phyloP scores from a whole-genome alignment of 345 rosid genomes.

The Bruguiera sexangula region DNA sequence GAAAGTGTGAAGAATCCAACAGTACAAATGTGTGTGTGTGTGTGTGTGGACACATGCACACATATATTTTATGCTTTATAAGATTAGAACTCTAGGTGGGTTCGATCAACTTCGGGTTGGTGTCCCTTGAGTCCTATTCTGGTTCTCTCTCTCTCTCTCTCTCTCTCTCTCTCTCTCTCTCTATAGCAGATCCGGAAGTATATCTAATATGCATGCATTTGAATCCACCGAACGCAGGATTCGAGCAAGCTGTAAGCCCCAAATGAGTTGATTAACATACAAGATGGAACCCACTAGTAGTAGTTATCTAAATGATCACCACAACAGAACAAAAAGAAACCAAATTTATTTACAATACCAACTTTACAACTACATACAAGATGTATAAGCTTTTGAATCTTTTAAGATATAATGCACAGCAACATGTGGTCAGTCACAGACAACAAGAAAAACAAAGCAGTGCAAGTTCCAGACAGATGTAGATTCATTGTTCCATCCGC shows the following conservation, averaged over 20 bases:
- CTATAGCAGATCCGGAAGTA: not conserved
- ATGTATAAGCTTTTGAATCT: not conserved
- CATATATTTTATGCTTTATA: no score
- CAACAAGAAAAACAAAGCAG: not conserved
- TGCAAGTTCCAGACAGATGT: not conserved
- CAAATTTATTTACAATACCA: not conserved
- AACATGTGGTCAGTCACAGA: not conserved
- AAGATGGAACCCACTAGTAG: not conserved
- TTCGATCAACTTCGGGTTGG: no score
- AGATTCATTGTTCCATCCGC: not conserved
- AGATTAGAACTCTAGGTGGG: no score
- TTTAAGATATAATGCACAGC: not conserved
- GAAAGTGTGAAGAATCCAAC: no score
- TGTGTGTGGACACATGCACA: no score
- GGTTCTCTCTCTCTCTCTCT: no score
- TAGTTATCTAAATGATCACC: not conserved
- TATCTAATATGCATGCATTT: not conserved
- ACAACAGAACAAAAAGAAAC: not conserved
- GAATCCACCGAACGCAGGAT: not conserved
- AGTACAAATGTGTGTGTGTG: no score
- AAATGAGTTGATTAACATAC: no score
- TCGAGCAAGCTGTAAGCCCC: no score
- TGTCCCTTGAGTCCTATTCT: no score
- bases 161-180: no score
- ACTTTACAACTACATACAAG: not conserved